Base-by-base conservation (phyloP, 2,329 filamentous ascomycete genomes). In the Didymella keratinophila region DNA sequence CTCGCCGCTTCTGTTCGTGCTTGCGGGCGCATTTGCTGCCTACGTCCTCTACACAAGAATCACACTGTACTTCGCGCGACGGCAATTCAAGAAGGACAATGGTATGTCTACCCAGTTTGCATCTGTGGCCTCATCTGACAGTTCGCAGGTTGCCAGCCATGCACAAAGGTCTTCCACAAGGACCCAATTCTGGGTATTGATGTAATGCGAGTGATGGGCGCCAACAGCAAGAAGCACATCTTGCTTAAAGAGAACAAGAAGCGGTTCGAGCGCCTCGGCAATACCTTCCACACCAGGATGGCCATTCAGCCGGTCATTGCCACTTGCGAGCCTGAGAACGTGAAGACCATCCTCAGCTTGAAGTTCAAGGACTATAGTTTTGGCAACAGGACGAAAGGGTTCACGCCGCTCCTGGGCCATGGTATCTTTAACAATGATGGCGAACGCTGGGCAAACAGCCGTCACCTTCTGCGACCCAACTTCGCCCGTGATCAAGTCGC, bases 101-200 rank as follows among this genome's bases (percentile, higher is more conserved):
- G 81, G 56, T 54, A 42, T 9, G 50, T 47, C 16, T 8, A 16
- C 7, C 3, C 5, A 12, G 5, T n/a, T 20, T 8, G 5, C 14
- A 9, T n/a, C 21, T 16, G 9, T 36, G 20, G 7, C 10, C 20
- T 14, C 18, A 16, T 20, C 46, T 58, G 10, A 58, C 18, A 10
- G 21, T 8, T 25, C 12, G n/a, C 14, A 58, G 56, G 82, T 46
- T 85, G 84, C 69, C 73, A 82, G 47, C 78, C 78, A 9, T 77
- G 78, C n/a, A 67, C 71, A 2, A 57, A 62, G 9, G 82, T 79
- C 59, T 82, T 82, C 3, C 81, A 86, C 71, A 79, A 79, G 53
- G 86, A 87, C 63, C 82, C 80, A 0, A 65, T 88, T 53, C 73
- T 87, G 3, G 86, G 85, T 2, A 64, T 82, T 25, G 83, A 86